These are phyloP conservation scores for Rugonectria rugulosa DNA, from an alignment of 2,329 filamentous ascomycete species.

Conservation along the genomic window DNA sequence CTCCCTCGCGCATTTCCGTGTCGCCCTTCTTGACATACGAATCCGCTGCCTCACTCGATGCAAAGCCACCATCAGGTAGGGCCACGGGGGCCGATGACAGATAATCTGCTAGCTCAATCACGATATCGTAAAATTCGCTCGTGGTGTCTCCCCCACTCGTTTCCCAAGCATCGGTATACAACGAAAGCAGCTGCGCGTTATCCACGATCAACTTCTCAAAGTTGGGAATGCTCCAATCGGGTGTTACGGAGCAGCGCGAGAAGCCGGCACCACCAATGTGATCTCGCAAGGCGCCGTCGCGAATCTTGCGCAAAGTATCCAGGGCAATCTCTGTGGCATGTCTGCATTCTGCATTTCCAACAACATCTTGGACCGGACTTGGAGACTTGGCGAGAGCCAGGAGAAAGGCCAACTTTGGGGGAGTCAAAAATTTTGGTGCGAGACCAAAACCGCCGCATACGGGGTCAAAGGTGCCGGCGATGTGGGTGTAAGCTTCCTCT, in stretches of 20 bases:
- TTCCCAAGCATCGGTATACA: constrained; percentile 88
- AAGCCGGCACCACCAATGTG: constrained; percentile 64
- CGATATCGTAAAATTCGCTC: constrained; percentile 77
- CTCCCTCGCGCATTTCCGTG: constrained; percentile 85
- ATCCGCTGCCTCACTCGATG: constrained; percentile 90
- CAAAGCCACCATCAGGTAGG: constrained; percentile 76
- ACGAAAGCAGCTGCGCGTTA: constrained; percentile 82
- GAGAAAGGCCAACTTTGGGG: constrained; percentile 83
- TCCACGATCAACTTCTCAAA: constrained; percentile 98
- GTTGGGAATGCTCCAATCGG: constrained; percentile 92
- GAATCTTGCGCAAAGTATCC: constrained; percentile 79
- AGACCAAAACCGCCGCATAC: constrained; percentile 80
- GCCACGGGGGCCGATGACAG: constrained; percentile 76
- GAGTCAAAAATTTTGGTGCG: constrained; percentile 89
- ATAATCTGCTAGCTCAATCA: constrained; percentile 87
- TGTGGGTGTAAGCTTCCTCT: constrained; percentile 87
- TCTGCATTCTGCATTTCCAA: constrained; percentile 80
- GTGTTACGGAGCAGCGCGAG: constrained; percentile 83
- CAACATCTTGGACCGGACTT: constrained; percentile 78
- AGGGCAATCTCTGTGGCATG: constrained; percentile 81
- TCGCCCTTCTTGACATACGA: constrained; percentile 79
- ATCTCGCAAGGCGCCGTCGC: constrained; percentile 62
- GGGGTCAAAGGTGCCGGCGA: constrained; percentile 80
- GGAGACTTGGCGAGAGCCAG: constrained; percentile 78
- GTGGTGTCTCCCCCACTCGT: constrained; percentile 59